A percentile compares a stretch with the other conserved stretches of the same genome.
These are phyloP conservation scores for Reticulascus tulasneorum DNA, from an alignment of 2,329 filamentous ascomycete genomes.

Conservation along the genomic window DNA sequence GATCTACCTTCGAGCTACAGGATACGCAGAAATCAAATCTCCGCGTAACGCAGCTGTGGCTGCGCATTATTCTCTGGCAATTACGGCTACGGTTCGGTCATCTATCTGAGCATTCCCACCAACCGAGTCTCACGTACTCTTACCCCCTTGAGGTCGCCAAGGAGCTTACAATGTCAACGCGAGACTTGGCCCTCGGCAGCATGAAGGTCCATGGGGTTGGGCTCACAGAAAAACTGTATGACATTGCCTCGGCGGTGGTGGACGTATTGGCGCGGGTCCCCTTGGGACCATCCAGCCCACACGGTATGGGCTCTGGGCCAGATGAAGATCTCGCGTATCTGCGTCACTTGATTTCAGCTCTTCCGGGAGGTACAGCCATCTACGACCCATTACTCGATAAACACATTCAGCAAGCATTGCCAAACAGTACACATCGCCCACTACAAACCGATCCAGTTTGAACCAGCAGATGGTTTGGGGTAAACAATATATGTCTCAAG, in stretches of 20 bases:
- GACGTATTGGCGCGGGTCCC: slow-evolving; percentile 41
- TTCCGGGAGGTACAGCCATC: slow-evolving; percentile 32
- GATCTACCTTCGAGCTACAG: slow-evolving; percentile 26
- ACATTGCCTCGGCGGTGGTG: slow-evolving; percentile 39
- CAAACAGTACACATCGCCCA: too few relatives aligned
- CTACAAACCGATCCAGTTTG: too few relatives aligned
- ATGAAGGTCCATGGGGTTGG: slow-evolving; percentile 41
- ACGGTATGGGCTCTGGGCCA: slow-evolving; percentile 21
- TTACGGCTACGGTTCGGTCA: slow-evolving; percentile 38
- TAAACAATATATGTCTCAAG: too few relatives aligned
- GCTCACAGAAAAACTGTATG: slow-evolving; percentile 43
- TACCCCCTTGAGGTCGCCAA: slow-evolving; percentile 39
- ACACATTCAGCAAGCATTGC: slow-evolving; percentile 32
- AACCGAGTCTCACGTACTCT: slow-evolving; percentile 33
- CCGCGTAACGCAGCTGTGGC: slow-evolving; percentile 40
- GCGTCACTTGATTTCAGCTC: slow-evolving; percentile 28
- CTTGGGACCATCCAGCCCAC: slow-evolving; percentile 21
- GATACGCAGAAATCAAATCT: slow-evolving; percentile 42
- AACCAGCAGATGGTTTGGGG: too few relatives aligned
- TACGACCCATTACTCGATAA: slow-evolving; percentile 36
- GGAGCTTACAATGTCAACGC: slow-evolving; percentile 33
- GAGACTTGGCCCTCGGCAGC: slow-evolving; percentile 31
- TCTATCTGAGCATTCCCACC: slow-evolving; percentile 27
- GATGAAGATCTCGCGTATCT: slow-evolving; percentile 35
- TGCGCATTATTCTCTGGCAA: slow-evolving; percentile 42